Percentiles rank a stretch among this genome's conserved stretches.
These are phyloP conservation scores for Pleoardoris graminearum DNA, from an alignment of 2,329 filamentous ascomycete genomes.

Conservation along the genomic window DNA sequence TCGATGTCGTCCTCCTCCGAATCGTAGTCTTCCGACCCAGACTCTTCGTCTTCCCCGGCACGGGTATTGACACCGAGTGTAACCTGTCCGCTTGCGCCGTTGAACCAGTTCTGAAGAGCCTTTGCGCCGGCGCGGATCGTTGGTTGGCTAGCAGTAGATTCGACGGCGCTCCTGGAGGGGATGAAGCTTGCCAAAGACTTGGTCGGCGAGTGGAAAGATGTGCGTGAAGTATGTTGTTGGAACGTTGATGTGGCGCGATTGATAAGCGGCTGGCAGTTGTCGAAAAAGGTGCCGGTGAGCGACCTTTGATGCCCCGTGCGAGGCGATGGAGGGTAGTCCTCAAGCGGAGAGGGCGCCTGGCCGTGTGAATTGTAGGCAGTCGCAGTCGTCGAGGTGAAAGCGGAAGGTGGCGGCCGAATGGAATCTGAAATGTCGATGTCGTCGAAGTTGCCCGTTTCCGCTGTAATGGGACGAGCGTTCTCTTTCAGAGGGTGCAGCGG, in stretches of 20 bases:
- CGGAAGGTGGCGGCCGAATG: conserved; percentile 41
- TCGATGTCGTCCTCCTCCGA: conserved; percentile 33
- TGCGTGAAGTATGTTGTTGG: conserved; percentile 45
- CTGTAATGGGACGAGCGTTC: conserved; percentile 23
- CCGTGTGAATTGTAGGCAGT: conserved; percentile 43
- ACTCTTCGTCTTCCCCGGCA: conserved; percentile 14
- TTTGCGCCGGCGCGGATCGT: conserved; percentile 31
- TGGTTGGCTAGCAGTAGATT: conserved; percentile 37
- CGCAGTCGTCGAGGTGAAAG: conserved; percentile 29
- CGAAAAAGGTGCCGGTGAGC: conserved; percentile 42
- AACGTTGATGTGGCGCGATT: conserved; percentile 41
- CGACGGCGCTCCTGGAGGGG: conserved; percentile 35
- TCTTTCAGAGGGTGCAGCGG: conserved; percentile 29
- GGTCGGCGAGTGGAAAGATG: conserved; percentile 42
- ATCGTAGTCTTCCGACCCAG: conserved; percentile 32
- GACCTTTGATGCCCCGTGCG: conserved; percentile 37
- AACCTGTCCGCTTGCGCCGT: conserved; percentile 56
- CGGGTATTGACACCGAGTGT: conserved; percentile 45
- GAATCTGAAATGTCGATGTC: conserved; percentile 37
- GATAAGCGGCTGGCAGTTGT: conserved; percentile 42
- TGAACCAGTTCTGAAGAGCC: conserved; percentile 56
- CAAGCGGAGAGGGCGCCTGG: conserved; percentile 30
- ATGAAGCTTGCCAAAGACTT: conserved; percentile 48
- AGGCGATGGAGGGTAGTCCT: conserved; percentile 27
- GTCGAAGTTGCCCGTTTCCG: conserved; percentile 32